These are phyloP conservation scores for Buddleja alternifolia DNA, from an alignment of 257 asterid genomes.

Conservation along the genomic window DNA sequence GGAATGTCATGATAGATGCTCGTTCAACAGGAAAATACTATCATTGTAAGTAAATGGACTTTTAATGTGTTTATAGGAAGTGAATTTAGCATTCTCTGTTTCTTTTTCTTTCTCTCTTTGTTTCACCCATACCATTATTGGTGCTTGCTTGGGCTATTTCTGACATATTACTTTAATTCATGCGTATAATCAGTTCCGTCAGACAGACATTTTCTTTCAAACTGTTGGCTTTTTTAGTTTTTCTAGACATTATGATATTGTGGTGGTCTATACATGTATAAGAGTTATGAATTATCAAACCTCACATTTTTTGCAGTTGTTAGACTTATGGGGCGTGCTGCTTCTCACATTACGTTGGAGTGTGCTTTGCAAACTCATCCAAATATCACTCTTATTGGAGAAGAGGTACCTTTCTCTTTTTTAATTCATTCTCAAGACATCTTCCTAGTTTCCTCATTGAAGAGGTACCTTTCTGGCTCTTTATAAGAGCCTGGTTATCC, in stretches of 20 bases:
- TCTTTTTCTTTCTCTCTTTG: constrained; percentile 1
- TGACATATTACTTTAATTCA: background rate
- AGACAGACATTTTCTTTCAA: constrained; percentile 7
- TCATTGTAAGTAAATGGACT: constrained; percentile 54
- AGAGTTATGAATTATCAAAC: constrained; percentile 15
- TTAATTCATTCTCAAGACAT: background rate
- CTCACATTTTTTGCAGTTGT: constrained; percentile 50
- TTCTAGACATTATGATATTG: background rate
- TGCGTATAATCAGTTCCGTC: background rate
- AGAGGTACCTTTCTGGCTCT: background rate
- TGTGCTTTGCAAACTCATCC: constrained; percentile 86
- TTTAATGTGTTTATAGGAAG: background rate
- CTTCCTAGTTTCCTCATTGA: background rate
- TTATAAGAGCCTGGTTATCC: background rate
- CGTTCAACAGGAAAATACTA: constrained; percentile 86
- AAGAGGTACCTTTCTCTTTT: constrained; percentile 56
- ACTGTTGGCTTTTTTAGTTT: background rate
- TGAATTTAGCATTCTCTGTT: constrained; percentile 2
- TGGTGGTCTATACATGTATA: background rate
- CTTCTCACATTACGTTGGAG: constrained; percentile 82
- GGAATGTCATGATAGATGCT: constrained; percentile 83
- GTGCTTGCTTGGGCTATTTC: background rate
- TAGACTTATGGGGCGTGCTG: constrained; percentile 84
- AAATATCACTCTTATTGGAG: constrained; percentile 75
- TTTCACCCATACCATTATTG: background rate